Conservation (phyloP, 768 basidiomycete species). For the Pleurotus citrinopileatus region DNA sequence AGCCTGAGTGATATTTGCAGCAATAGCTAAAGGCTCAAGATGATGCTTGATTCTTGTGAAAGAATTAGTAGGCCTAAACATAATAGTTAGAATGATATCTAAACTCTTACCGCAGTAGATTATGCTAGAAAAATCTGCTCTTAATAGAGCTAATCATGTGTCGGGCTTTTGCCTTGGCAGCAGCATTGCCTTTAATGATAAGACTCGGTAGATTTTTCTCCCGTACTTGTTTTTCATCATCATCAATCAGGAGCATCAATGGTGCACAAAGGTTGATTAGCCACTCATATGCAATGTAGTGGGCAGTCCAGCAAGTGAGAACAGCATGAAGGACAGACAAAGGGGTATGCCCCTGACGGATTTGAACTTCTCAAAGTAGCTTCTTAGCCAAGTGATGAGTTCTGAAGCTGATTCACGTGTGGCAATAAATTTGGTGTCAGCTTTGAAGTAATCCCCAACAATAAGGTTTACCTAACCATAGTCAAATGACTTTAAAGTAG, state of each 20-base stretch:
- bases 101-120: constrained; percentile 21
- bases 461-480: neutral
- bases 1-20: constrained; percentile 23
- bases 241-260: constrained; percentile 17
- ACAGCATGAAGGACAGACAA: constrained; percentile 30
- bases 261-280: constrained; percentile 23
- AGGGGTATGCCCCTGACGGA: neutral
- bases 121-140: constrained; percentile 26
- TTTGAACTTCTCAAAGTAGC: neutral
- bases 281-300: constrained; percentile 29
- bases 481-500: too few relatives aligned
- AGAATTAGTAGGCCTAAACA: too few relatives aligned
- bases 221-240: constrained; percentile 14
- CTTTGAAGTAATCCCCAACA: constrained; percentile 1
- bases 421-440: neutral
- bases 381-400: constrained; percentile 1
- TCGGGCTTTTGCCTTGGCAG: constrained; percentile 21
- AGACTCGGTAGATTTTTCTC: too few relatives aligned
- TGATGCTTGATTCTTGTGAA: constrained; percentile 2
- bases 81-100: too few relatives aligned
- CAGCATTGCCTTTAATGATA: constrained; percentile 21
- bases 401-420: neutral
- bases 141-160: constrained; percentile 26
- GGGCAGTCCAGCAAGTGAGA: constrained; percentile 33
- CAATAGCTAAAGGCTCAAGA: constrained; percentile 24